phyloP scores from a whole-genome alignment of 1,284 basidiomycete genomes.

The Sutorius eximius region DNA sequence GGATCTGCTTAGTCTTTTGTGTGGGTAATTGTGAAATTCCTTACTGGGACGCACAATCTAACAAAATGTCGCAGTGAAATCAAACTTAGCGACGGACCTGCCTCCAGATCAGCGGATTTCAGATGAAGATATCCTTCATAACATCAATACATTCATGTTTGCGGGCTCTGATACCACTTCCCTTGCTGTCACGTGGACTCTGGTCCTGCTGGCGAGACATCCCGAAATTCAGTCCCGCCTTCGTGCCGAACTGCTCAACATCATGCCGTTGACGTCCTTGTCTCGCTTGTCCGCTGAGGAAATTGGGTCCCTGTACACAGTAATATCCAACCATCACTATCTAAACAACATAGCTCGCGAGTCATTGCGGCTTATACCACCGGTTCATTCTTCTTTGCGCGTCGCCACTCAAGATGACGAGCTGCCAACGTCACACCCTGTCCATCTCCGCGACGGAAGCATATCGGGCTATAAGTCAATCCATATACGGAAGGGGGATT shows the following conservation, averaged over 20 bases:
- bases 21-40: constrained; percentile 41
- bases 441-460: constrained; percentile 55
- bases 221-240: constrained; percentile 63
- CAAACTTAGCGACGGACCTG: constrained; percentile 64
- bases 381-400: constrained; percentile 77
- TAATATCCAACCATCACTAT: constrained; percentile 64
- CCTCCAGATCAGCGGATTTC: constrained; percentile 70
- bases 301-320: constrained; percentile 54
- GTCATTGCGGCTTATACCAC: constrained; percentile 71
- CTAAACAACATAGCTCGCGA: constrained; percentile 79
- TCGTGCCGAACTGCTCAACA: constrained; percentile 55
- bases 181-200: constrained; percentile 74
- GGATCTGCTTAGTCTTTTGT: constrained; percentile 65
- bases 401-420: constrained; percentile 73
- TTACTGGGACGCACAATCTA: not conserved
- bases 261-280: constrained; percentile 38
- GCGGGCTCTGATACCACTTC: constrained; percentile 85
- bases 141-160: constrained; percentile 85
- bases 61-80: constrained; percentile 56
- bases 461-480: constrained; percentile 45
- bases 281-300: constrained; percentile 56
- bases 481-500: constrained; percentile 61
- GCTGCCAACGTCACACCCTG: constrained; percentile 66
- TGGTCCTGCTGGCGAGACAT: constrained; percentile 67
- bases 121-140: constrained; percentile 77